Evolutionary conservation across 2,329 filamentous ascomycete species (phyloP).

Genomic region (Aspergillus sp.): DNA sequence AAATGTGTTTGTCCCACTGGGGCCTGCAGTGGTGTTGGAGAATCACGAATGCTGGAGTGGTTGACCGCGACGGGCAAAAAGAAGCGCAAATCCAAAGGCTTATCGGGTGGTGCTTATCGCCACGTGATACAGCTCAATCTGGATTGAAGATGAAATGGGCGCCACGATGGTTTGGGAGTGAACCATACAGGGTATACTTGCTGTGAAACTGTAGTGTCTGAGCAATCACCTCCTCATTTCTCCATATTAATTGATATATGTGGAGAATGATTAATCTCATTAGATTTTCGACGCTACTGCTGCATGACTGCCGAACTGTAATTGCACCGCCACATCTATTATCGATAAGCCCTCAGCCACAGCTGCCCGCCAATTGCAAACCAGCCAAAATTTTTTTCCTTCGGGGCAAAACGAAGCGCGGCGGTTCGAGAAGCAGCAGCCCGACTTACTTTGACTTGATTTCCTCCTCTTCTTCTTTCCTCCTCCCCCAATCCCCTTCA

Average conservation of each 20-base stretch:
- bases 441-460: constrained; percentile 5
- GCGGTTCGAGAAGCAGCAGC: constrained; percentile 10
- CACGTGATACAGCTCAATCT: constrained; percentile 26
- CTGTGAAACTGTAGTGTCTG: too few species aligned
- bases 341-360: constrained; percentile 43
- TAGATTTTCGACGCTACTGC: not conserved
- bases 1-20: not conserved
- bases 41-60: not conserved
- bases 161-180: not conserved
- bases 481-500: constrained; percentile 12
- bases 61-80: constrained; percentile 8
- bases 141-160: not conserved
- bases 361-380: constrained; percentile 29
- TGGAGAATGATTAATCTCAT: not conserved
- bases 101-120: constrained; percentile 25
- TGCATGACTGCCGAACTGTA: not conserved
- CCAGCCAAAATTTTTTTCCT: constrained; percentile 36
- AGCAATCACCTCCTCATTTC: not conserved
- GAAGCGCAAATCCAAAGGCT: constrained; percentile 11
- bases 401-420: constrained; percentile 17
- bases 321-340: constrained; percentile 33
- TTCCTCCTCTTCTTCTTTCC: constrained; percentile 10
- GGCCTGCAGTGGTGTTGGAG: not conserved
- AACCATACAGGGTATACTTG: not conserved
- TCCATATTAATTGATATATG: too few species aligned